Base-by-base conservation (phyloP, 192 early-diverging fungal species). In the Umbelopsis sp. region DNA sequence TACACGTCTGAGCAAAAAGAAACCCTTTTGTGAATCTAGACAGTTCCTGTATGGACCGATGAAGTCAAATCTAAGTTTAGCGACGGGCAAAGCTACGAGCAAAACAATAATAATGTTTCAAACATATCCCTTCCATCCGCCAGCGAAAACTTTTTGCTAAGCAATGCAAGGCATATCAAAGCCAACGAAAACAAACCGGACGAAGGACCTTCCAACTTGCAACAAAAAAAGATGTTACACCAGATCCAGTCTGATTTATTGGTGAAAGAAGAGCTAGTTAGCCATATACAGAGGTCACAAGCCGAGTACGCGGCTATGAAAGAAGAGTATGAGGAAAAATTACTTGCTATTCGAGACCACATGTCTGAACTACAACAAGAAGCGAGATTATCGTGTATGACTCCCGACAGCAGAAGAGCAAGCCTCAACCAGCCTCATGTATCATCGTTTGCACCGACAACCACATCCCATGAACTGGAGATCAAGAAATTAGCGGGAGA, bases 281-380 rank as follows among this genome's bases (percentile, higher is more conserved):
- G 68, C 11, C 86, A 85, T 47, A 64, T 89, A 9, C 82, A 87
- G 52, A 77, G 74, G 18, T 77, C 81, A 5, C 83, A 89, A 73
- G 74, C 67, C 15, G 85, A 89, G 41, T 87, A 80, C 48, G 71
- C 72, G 12, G 74, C 72, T 41, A 89, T 89, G 87, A 73, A 81
- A 10, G 45, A 69, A n/a, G 77, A 80, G 49, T 94, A 93, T 64
- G 93, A 94, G 73, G 78, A 85, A 2, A 88, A 90, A 76, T 76
- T 94, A 46, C 64, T 53, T 13, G 67, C 74, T n/a, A 72, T 94
- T 64, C 85, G 91, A 49, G 75, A 80, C 7, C 82, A 85, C 49
- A 69, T 92, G 1, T 35, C 71, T 20, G 66, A 72, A 18, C 66
- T 87, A 45, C 80, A 86, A 67, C 52, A 72, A 12, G 71, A 72